phyloP scores from a whole-genome alignment of 2,329 filamentous ascomycete genomes.

The Mycocentrospora acerina region DNA sequence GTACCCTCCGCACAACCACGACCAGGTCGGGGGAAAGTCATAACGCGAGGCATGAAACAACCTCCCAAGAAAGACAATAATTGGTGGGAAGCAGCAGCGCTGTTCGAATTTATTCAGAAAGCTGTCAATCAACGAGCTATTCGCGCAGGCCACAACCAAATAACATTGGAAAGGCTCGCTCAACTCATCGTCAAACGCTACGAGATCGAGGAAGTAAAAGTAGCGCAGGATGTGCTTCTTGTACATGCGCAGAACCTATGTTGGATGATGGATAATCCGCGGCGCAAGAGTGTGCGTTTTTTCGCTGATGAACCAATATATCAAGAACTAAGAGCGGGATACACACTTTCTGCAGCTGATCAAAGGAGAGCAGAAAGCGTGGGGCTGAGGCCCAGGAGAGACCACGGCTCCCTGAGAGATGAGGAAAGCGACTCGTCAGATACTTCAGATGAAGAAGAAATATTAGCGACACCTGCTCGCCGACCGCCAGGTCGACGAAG shows the following conservation, averaged over 20 bases:
- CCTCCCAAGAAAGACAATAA: constrained; percentile 42
- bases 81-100: constrained; percentile 41
- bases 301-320: constrained; percentile 38
- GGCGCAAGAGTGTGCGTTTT: constrained; percentile 29
- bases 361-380: constrained; percentile 34
- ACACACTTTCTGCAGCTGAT: constrained; percentile 31
- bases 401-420: constrained; percentile 23
- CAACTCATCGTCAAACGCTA: constrained; percentile 39
- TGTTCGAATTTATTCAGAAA: constrained; percentile 46
- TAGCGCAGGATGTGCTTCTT: constrained; percentile 35
- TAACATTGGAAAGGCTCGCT: constrained; percentile 36
- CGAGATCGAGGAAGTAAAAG: constrained; percentile 37
- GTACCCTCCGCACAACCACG: constrained; percentile 5
- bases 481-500: constrained; percentile 19
- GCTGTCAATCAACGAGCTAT: constrained; percentile 36
- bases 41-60: constrained; percentile 9
- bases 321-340: constrained; percentile 27
- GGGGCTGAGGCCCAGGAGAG: constrained; percentile 32
- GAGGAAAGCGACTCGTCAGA: constrained; percentile 26
- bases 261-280: constrained; percentile 42
- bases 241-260: constrained; percentile 41
- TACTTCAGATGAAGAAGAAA: constrained; percentile 23
- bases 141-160: constrained; percentile 29
- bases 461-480: constrained; percentile 22
- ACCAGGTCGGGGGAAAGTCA: constrained; percentile 6